Evolutionary conservation across 1,139 yeast species (phyloP).

Genomic region (Entelexis paramagnoliae): DNA sequence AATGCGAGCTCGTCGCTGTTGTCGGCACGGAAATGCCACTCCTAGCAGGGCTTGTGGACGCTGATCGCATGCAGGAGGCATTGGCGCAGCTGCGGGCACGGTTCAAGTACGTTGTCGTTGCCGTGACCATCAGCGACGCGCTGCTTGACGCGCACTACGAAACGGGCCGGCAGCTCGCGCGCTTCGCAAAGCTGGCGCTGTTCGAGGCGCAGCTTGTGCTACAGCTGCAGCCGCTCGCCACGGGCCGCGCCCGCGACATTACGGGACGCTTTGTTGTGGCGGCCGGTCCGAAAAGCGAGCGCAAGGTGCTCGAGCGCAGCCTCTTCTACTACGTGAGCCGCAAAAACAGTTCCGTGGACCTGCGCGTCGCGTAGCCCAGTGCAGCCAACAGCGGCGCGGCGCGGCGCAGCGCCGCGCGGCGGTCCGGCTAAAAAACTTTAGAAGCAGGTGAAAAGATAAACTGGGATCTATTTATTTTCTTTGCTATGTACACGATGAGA

Average conservation of each 20-base stretch:
- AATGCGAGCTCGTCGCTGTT: background rate
- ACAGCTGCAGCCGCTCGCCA: slow-evolving; percentile 20
- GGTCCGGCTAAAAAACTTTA: no score
- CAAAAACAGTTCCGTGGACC: slow-evolving; percentile 1
- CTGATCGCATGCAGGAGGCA: slow-evolving; percentile 12
- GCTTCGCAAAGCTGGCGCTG: slow-evolving; percentile 17
- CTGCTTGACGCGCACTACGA: slow-evolving; percentile 11
- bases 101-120: slow-evolving; percentile 15
- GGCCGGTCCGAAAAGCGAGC: slow-evolving; percentile 17
- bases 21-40: slow-evolving; percentile 14
- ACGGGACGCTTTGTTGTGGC: slow-evolving; percentile 22
- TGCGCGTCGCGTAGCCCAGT: background rate
- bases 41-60: slow-evolving; percentile 8
- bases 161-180: slow-evolving; percentile 16
- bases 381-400: background rate
- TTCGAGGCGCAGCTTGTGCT: slow-evolving; percentile 19
- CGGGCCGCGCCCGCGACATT: slow-evolving; percentile 23
- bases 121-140: slow-evolving; percentile 16
- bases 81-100: slow-evolving; percentile 4
- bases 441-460: no score
- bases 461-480: background rate
- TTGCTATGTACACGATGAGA: slow-evolving; percentile 9
- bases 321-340: slow-evolving; percentile 14
- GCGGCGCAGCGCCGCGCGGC: no score
- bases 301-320: slow-evolving; percentile 13